Conservation (phyloP, 331 rosid species). For the Quercus phellos region DNA sequence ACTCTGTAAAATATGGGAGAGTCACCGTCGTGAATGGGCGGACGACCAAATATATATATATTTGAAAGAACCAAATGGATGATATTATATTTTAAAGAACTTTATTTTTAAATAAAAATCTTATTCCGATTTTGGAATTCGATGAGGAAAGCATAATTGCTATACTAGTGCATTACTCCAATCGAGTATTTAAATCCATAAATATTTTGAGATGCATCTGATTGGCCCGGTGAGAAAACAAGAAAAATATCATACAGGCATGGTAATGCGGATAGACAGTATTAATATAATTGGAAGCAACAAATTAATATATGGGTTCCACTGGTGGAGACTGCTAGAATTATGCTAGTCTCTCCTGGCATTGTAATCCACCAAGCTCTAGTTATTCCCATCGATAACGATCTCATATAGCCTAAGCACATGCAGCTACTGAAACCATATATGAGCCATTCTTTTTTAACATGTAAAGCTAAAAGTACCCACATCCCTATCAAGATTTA, state of each 20-base stretch:
- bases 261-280: not conserved
- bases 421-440: not conserved
- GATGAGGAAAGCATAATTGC: not conserved
- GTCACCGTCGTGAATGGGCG: not conserved
- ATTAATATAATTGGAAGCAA: no score
- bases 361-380: not conserved
- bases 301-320: no score
- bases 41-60: not conserved
- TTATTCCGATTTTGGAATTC: not conserved
- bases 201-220: not conserved
- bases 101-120: no score
- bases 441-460: not conserved
- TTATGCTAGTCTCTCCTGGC: not conserved
- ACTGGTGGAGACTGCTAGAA: not conserved
- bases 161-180: no score
- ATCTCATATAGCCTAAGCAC: not conserved
- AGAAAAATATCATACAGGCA: not conserved
- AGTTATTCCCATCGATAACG: slow-evolving; percentile 15
- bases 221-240: not conserved
- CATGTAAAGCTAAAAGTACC: not conserved
- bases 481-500: slow-evolving; percentile 11
- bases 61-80: no score
- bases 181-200: no score
- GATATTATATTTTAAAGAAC: no score
- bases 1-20: no score